A percentile compares a stretch with the other conserved stretches of the same genome.
Conservation (phyloP, 495 filamentous ascomycete species). For the Aspergillus olivimuriae region DNA sequence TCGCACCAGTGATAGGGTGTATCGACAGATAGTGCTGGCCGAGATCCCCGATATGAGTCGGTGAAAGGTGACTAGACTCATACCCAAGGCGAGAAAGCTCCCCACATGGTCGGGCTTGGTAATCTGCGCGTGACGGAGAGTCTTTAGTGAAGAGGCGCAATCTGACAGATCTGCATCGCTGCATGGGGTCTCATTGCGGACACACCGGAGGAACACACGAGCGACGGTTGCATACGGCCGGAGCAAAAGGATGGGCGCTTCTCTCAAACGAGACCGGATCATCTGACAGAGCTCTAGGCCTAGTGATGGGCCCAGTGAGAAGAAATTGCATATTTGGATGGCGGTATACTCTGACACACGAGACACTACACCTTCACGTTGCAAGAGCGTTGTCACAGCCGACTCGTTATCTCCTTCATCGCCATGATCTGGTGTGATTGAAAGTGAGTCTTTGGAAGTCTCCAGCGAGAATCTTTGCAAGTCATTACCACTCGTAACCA, state of each 20-base stretch:
- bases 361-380: neutral
- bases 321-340: slow-evolving; percentile 6
- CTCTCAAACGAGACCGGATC: neutral
- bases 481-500: too few species aligned
- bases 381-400: neutral
- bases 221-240: slow-evolving; percentile 6
- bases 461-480: too few species aligned
- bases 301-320: slow-evolving; percentile 3
- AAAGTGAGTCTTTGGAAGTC: too few species aligned
- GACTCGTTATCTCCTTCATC: too few species aligned
- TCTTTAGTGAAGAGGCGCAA: slow-evolving; percentile 5
- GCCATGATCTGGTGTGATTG: too few species aligned
- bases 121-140: slow-evolving; percentile 1
- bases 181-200: slow-evolving; percentile 3
- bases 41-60: slow-evolving; percentile 8
- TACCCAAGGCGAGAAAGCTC: slow-evolving; percentile 2
- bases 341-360: neutral
- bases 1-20: slow-evolving; percentile 3
- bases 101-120: slow-evolving; percentile 6
- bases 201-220: slow-evolving; percentile 4
- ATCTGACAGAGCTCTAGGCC: slow-evolving; percentile 4
- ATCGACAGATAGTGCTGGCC: slow-evolving; percentile 7
- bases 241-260: slow-evolving; percentile 6
- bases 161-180: slow-evolving; percentile 3
- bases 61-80: slow-evolving; percentile 5